Percentiles rank a stretch among this genome's conserved stretches.
phyloP scores from a whole-genome alignment of 257 asterid species.

The Solanum rostratum region DNA sequence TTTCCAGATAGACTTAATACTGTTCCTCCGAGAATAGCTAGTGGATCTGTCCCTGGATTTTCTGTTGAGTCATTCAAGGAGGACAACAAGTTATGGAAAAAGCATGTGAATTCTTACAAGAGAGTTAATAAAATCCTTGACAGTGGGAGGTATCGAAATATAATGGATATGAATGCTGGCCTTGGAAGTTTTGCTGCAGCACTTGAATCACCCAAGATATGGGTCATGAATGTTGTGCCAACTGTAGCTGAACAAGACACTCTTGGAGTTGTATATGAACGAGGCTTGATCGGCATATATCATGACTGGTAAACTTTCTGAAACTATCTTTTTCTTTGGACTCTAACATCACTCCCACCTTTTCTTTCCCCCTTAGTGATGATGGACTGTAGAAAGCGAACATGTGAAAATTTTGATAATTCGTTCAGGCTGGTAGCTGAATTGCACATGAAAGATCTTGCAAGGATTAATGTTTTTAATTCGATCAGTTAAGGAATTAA shows the following conservation, averaged over 20 bases:
- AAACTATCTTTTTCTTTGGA: background rate
- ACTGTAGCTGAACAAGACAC: constrained; percentile 27
- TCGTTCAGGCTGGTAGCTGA: background rate
- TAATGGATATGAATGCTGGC: constrained; percentile 48
- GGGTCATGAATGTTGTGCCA: constrained; percentile 47
- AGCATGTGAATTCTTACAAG: constrained; percentile 23
- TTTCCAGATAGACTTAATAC: constrained; percentile 27
- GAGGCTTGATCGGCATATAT: constrained; percentile 34
- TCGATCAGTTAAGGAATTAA: background rate
- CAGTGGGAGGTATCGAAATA: constrained; percentile 24
- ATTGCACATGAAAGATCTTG: background rate
- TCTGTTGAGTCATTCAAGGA: constrained; percentile 16
- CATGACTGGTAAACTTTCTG: constrained; percentile 29
- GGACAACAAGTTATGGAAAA: constrained; percentile 27
- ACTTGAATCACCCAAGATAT: constrained; percentile 21
- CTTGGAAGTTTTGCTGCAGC: constrained; percentile 43
- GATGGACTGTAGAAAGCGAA: background rate
- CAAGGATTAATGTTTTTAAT: background rate
- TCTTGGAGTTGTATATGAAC: constrained; percentile 29
- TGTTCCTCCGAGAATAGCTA: constrained; percentile 28
- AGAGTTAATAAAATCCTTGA: constrained; percentile 18
- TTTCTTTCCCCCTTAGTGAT: background rate
- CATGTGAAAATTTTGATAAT: background rate
- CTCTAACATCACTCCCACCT: background rate
- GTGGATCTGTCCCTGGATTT: constrained; percentile 19